phyloP scores from a whole-genome alignment of 2,329 filamentous ascomycete genomes.

The Stagonosporopsis rhizophila region DNA sequence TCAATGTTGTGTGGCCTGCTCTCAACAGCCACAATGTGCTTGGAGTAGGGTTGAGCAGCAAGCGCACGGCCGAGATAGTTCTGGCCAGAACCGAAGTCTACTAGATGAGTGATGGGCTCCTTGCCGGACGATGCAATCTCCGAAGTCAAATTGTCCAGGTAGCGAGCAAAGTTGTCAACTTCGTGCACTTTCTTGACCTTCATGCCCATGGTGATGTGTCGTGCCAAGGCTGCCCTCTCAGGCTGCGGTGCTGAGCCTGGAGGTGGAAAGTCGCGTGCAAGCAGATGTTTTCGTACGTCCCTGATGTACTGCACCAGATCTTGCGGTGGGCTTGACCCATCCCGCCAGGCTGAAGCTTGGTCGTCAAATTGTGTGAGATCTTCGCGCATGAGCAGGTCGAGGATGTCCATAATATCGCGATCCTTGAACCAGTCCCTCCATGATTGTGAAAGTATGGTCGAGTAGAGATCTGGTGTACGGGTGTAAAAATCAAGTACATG shows the following conservation, averaged over 20 bases:
- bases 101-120: constrained; percentile 76
- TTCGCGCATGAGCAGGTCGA: constrained; percentile 82
- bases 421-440: constrained; percentile 82
- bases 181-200: constrained; percentile 95
- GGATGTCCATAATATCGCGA: constrained; percentile 74
- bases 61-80: constrained; percentile 92
- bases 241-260: constrained; percentile 28
- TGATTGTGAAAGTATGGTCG: constrained; percentile 74
- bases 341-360: constrained; percentile 49
- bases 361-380: constrained; percentile 62
- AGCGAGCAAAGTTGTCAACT: constrained; percentile 87
- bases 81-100: constrained; percentile 96
- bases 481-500: constrained; percentile 98
- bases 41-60: constrained; percentile 84
- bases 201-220: constrained; percentile 85
- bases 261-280: constrained; percentile 66
- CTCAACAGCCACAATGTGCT: constrained; percentile 89
- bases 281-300: constrained; percentile 71
- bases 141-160: constrained; percentile 72
- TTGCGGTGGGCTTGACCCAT: constrained; percentile 54
- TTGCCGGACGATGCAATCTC: constrained; percentile 52
- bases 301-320: constrained; percentile 75
- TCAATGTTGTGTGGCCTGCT: constrained; percentile 84
- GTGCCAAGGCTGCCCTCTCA: constrained; percentile 66
- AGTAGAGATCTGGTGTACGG: constrained; percentile 80